Evolutionary conservation across 192 early-diverging fungal species (phyloP), one percentile per base, ranked within the genome.

Genomic region (Diversispora eburnea): DNA sequence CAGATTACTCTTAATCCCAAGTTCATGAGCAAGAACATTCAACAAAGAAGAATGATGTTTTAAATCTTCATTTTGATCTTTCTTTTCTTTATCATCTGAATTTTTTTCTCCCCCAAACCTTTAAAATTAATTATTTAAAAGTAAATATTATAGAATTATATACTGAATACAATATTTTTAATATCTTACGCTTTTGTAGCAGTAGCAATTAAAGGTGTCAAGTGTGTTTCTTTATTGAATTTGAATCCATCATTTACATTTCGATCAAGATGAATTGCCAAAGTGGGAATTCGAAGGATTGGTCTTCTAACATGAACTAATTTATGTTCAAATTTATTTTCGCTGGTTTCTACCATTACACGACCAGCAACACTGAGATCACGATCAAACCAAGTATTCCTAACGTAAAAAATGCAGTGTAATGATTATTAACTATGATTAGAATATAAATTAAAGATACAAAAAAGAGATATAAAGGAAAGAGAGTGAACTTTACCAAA

Each of bases 381-480:
- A 75, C 98, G 91, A 79, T 99, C 98, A 78, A 99, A 99, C 98
- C 98, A 99, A 41, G 98, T 96, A 80, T 97, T 89, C 61, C 61
- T 63, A 62, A n/a, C 42, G 25, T 33, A 39, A 61, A 33, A 61
- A 33, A 33, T 9, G 39, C 4, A 54, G n/a, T 13, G 0, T 17
- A 54, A 12, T 54, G 12, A 54, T 54, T 4, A 10, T 10, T 17
- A 10, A 49, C 4, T 54, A 7, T 0, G n/a, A 9, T 10, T 10
- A 13, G 12, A 54, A 54, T 54, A 4, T 51, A 13, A 13, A 5
- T 13, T 51, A 51, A 13, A 5, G 0, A 0, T 39, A 2, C n/a
- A 15, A 41, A 43, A 42, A 62, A 62, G 39, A 41, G 3, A 2
- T 59, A 17, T 4, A 62, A 42, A 41, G n/a, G n/a, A n/a, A n/a